Base-by-base conservation (phyloP, 2,329 filamentous ascomycete species). In the Alternaria atra region DNA sequence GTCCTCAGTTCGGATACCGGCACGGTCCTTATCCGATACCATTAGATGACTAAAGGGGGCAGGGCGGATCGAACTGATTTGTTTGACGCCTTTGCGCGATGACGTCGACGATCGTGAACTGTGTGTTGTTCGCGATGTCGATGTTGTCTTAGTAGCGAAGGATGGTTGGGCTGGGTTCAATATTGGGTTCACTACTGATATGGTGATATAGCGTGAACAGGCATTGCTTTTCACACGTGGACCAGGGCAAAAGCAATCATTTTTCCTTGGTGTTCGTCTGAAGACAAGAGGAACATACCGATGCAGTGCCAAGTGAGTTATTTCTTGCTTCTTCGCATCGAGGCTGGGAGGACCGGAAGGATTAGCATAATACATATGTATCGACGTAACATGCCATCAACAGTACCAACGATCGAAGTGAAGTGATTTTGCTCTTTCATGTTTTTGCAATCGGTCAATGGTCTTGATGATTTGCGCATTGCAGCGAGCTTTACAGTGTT, bases 91-190 rank as follows among this genome's bases (percentile, higher is more conserved):
- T 35, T 34, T 27, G 13, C 35, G 39, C 20, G 29, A 53, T 58
- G 55, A 58, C 55, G 55, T 58, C 55, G 40, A 58, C 55, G 55
- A 58, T 58, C 39, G 48, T 35, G 32, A 46, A 27, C 7, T 57
- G 39, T 44, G 43, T 47, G 34, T 48, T 17, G 20, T 37, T 35
- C 32, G 34, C 47, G 32, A 51, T 51, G 47, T 34, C n/a, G 32
- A 34, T 51, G 15, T 29, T 12, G 20, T 32, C 12, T 52, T 37
- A 34, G 46, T 30, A 13, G 30, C 15, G 20, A 40, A 10, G 34
- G 25, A 23, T 52, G 35, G 35, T 37, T 37, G 46, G 46, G 20
- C 32, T 37, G 30, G 46, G 30, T 25, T 50, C 30, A 25, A 34
- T 20, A 15, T 37, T 35, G 46, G 46, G 30, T 30, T n/a, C 32